Conservation (phyloP, 2,329 filamentous ascomycete genomes). For the Trichoderma afroharzianum region DNA sequence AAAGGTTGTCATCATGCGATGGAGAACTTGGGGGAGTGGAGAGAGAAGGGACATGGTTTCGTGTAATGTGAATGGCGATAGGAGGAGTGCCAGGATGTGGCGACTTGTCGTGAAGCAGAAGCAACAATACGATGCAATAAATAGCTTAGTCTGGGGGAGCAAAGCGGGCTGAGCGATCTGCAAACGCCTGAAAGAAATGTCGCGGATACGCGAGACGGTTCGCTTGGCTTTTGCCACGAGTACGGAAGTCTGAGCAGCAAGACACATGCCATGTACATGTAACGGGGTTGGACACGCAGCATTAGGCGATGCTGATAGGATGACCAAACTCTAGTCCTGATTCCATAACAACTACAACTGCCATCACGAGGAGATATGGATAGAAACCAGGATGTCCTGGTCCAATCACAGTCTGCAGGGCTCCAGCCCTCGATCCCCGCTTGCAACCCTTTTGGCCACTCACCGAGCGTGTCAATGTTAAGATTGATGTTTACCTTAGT, state of each 20-base stretch:
- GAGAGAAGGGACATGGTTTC: not conserved
- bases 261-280: not conserved
- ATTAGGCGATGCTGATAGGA: not conserved
- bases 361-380: not conserved
- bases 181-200: not conserved
- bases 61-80: not conserved
- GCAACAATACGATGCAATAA: not conserved
- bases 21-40: not conserved
- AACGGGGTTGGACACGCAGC: not conserved
- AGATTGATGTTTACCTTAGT: conserved; percentile 1
- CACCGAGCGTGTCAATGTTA: not conserved
- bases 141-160: not conserved
- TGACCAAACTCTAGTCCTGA: not conserved
- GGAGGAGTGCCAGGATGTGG: not conserved
- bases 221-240: not conserved
- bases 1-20: not conserved
- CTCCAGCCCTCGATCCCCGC: not conserved
- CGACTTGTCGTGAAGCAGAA: not conserved
- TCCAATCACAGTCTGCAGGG: not conserved
- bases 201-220: not conserved
- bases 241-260: not conserved
- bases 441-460: not conserved
- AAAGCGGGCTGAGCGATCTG: not conserved
- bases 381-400: not conserved
- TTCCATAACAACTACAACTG: not conserved